Conservation (phyloP, 148 eudicot genomes). For the Fagopyrum homotropicum region DNA sequence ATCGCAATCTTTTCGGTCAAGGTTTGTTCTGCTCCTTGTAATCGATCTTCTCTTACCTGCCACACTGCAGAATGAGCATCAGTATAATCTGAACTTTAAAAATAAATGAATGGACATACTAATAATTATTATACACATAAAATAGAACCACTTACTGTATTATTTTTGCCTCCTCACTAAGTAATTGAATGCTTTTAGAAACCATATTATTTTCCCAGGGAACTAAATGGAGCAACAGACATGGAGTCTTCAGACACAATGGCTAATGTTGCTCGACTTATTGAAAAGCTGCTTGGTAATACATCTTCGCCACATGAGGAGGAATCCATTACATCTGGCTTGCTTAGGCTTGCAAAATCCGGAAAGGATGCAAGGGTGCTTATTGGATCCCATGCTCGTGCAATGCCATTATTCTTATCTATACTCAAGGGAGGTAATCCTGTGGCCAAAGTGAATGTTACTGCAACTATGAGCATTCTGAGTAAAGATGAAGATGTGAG, state of each 20-base stretch:
- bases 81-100: neutral
- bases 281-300: conserved; percentile 70
- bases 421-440: conserved; percentile 60
- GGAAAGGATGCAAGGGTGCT: conserved; percentile 54
- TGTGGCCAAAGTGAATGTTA: conserved; percentile 57
- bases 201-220: conserved; percentile 31
- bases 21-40: neutral
- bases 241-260: conserved; percentile 56
- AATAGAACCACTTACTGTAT: neutral
- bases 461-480: conserved; percentile 47
- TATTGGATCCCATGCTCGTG: conserved; percentile 70
- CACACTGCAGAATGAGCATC: neutral
- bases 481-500: conserved; percentile 64
- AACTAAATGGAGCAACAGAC: conserved; percentile 41
- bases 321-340: conserved; percentile 60
- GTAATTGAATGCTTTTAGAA: neutral
- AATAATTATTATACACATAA: neutral
- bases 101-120: neutral
- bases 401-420: conserved; percentile 76
- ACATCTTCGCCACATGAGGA: conserved; percentile 47
- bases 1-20: neutral
- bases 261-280: conserved; percentile 60
- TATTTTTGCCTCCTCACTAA: neutral
- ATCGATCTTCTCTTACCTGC: neutral
- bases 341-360: conserved; percentile 50